phyloP scores from a whole-genome alignment of 176 grass and related monocot genomes.

The Triticum timopheevii region DNA sequence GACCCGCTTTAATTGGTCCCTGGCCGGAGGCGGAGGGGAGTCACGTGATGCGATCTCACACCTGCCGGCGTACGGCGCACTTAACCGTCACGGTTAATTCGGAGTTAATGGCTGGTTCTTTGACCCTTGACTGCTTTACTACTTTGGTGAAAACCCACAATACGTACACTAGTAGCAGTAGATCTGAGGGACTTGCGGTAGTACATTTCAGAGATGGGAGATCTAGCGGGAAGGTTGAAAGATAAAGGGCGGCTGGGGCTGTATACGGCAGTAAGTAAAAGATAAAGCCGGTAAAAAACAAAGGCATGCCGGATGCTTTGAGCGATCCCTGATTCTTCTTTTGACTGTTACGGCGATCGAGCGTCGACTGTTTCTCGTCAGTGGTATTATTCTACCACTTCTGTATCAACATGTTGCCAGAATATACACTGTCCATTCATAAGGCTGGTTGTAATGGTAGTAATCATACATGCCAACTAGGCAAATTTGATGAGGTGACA shows the following conservation, averaged over 20 bases:
- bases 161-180: not conserved
- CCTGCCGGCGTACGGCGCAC: constrained; percentile 10
- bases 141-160: not conserved
- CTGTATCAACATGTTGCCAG: not conserved
- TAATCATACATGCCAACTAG: no score
- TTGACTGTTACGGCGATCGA: constrained; percentile 35
- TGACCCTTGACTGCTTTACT: constrained; percentile 20
- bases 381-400: not conserved
- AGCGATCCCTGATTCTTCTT: not conserved
- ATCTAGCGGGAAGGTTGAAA: not conserved
- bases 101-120: not conserved
- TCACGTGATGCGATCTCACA: constrained; percentile 47
- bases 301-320: not conserved
- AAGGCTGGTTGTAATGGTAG: not conserved
- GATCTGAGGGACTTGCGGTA: not conserved
- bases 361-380: not conserved
- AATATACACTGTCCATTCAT: not conserved
- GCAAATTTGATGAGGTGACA: no score
- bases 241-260: no score
- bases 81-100: constrained; percentile 20
- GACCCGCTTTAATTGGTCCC: constrained; percentile 25
- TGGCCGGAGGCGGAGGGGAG: not conserved
- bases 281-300: constrained; percentile 33
- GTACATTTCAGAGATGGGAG: not conserved
- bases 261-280: constrained; percentile 20